phyloP scores from a whole-genome alignment of 2,329 filamentous ascomycete genomes.

The Cladosporium sp. region DNA sequence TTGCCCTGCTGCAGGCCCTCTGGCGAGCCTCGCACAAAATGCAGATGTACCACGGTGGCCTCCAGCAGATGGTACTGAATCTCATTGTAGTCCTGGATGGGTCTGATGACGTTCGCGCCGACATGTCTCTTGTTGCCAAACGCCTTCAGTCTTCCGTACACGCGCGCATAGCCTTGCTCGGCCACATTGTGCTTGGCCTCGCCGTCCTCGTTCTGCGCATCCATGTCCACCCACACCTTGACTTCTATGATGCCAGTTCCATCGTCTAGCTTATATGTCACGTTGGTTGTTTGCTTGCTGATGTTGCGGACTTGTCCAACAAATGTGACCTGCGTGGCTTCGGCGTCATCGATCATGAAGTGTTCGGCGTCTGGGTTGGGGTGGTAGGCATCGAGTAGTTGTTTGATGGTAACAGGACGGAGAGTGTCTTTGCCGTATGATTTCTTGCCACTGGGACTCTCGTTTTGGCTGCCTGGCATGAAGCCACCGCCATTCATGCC shows the following conservation, averaged over 20 bases:
- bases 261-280: slow-evolving; percentile 90
- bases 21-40: slow-evolving; percentile 66
- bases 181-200: slow-evolving; percentile 51
- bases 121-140: slow-evolving; percentile 83
- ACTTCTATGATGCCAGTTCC: slow-evolving; percentile 90
- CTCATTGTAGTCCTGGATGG: slow-evolving; percentile 82
- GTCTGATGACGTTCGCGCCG: slow-evolving; percentile 72
- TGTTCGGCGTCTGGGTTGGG: slow-evolving; percentile 64
- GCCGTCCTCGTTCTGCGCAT: slow-evolving; percentile 41
- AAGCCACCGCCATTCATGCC: slow-evolving; percentile 57
- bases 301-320: slow-evolving; percentile 88
- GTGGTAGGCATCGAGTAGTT: slow-evolving; percentile 78
- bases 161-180: slow-evolving; percentile 74
- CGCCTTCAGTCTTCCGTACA: slow-evolving; percentile 77
- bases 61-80: slow-evolving; percentile 89
- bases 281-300: slow-evolving; percentile 80
- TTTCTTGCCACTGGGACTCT: slow-evolving; percentile 37
- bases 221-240: slow-evolving; percentile 75
- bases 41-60: slow-evolving; percentile 80
- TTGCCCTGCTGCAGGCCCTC: slow-evolving; percentile 39
- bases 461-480: slow-evolving; percentile 45
- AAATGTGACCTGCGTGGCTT: slow-evolving; percentile 70
- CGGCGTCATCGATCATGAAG: slow-evolving; percentile 75
- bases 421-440: slow-evolving; percentile 76
- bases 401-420: slow-evolving; percentile 91